These are phyloP conservation scores for Lindgomyces ingoldianus DNA, from an alignment of 495 filamentous ascomycete genomes.

Conservation along the genomic window DNA sequence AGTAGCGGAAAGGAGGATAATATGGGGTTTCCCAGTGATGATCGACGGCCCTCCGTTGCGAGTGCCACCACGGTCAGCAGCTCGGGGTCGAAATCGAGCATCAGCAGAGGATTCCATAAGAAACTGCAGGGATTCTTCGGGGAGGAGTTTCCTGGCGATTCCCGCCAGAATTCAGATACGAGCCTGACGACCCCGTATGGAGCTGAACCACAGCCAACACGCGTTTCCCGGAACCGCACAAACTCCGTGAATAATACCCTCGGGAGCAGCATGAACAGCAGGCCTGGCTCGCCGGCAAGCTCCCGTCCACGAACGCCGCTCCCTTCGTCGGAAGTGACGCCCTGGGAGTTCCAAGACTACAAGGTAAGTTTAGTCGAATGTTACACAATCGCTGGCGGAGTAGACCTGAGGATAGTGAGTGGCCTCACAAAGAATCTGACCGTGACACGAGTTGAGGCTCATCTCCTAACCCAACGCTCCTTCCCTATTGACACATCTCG, in stretches of 20 bases:
- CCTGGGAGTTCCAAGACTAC: slow-evolving; percentile 90
- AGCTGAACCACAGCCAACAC: slow-evolving; percentile 48
- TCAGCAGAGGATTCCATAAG: slow-evolving; percentile 68
- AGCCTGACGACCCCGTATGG: slow-evolving; percentile 59
- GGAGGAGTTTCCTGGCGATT: slow-evolving; percentile 69
- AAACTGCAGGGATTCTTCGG: slow-evolving; percentile 83
- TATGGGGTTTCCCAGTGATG: slow-evolving; percentile 69
- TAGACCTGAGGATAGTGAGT: not conserved
- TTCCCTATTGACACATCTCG: not conserved
- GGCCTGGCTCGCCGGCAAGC: slow-evolving; percentile 58
- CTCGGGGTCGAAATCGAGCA: slow-evolving; percentile 80
- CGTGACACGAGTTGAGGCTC: not conserved
- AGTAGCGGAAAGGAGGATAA: slow-evolving; percentile 60
- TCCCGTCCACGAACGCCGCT: slow-evolving; percentile 80
- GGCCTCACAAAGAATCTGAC: not conserved
- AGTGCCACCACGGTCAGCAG: slow-evolving; percentile 90
- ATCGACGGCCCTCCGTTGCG: slow-evolving; percentile 83
- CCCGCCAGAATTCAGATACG: slow-evolving; percentile 64
- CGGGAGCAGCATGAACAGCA: slow-evolving; percentile 56
- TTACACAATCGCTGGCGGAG: not conserved
- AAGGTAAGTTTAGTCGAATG: slow-evolving; percentile 55
- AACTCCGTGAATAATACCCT: slow-evolving; percentile 67
- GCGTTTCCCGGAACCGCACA: slow-evolving; percentile 64
- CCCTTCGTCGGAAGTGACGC: slow-evolving; percentile 90
- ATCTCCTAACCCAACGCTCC: not conserved